Conservation (phyloP, 202 grass and related monocot species). For the Saccharum hybrid region DNA sequence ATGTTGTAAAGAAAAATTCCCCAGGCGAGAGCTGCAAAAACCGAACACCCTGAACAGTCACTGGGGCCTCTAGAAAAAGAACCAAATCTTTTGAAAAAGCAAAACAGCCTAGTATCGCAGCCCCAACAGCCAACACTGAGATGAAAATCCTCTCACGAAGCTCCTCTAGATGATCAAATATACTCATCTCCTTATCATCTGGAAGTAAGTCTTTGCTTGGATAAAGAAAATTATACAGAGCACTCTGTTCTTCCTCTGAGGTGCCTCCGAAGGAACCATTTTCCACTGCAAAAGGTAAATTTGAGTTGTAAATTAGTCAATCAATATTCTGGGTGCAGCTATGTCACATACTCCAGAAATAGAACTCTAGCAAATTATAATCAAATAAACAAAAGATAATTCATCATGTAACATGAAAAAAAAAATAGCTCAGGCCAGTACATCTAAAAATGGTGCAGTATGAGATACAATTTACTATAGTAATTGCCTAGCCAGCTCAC, state of each 20-base stretch:
- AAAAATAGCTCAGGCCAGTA: neutral
- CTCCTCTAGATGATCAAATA: conserved; percentile 98
- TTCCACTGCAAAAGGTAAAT: conserved; percentile 44
- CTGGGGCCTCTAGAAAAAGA: conserved; percentile 85
- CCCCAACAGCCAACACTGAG: conserved; percentile 89
- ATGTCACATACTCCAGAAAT: conserved; percentile 29
- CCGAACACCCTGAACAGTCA: conserved; percentile 88
- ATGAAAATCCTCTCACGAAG: conserved; percentile 88
- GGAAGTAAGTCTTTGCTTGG: conserved; percentile 95
- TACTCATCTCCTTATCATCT: conserved; percentile 97
- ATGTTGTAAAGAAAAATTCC: conserved; percentile 98
- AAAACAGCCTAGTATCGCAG: conserved; percentile 87
- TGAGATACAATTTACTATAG: neutral
- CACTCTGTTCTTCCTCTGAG: conserved; percentile 53
- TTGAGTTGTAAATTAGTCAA: neutral
- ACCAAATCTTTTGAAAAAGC: conserved; percentile 86
- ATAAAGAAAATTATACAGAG: conserved; percentile 89
- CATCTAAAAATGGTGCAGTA: neutral
- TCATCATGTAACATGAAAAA: neutral
- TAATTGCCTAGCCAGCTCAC: conserved; percentile 1
- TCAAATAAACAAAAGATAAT: neutral
- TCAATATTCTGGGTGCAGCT: conserved; percentile 1
- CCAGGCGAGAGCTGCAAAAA: conserved; percentile 98
- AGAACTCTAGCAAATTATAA: conserved; percentile 38
- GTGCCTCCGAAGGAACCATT: conserved; percentile 49